phyloP scores from a whole-genome alignment of 2,329 filamentous ascomycete genomes.

The Cadophora sp. region DNA sequence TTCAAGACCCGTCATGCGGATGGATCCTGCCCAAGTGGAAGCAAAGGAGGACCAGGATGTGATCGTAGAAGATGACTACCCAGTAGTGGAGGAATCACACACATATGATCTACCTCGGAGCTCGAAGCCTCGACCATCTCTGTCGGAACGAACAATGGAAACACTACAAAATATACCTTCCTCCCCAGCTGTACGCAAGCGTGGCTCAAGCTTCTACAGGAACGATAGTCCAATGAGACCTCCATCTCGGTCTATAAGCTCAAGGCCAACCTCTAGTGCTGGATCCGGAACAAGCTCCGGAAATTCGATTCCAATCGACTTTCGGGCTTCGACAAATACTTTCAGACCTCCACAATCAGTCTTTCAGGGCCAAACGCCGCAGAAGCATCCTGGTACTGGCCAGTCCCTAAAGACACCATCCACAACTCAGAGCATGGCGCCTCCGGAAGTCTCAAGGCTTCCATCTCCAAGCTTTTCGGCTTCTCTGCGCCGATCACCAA shows the following conservation, averaged over 20 bases:
- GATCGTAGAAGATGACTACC: conserved; percentile 26
- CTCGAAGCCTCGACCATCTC: conserved; percentile 55
- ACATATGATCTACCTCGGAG: conserved; percentile 21
- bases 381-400: conserved; percentile 44
- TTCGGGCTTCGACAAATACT: conserved; percentile 52
- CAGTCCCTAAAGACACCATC: conserved; percentile 48
- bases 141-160: conserved; percentile 86
- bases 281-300: conserved; percentile 54
- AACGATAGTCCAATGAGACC: conserved; percentile 61
- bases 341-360: conserved; percentile 51
- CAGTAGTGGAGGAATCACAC: conserved; percentile 27
- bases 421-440: conserved; percentile 34
- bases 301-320: conserved; percentile 45
- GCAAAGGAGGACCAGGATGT: conserved; percentile 20
- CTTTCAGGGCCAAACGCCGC: conserved; percentile 53
- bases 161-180: conserved; percentile 80
- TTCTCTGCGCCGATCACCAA: conserved; percentile 46
- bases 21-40: conserved; percentile 10
- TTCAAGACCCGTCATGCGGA: conserved; percentile 27
- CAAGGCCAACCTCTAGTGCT: conserved; percentile 60
- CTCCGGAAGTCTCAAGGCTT: conserved; percentile 23
- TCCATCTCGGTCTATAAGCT: conserved; percentile 56
- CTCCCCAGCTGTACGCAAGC: conserved; percentile 73
- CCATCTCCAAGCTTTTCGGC: conserved; percentile 28
- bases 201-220: conserved; percentile 76